Evolutionary conservation across 2,329 filamentous ascomycete genomes (phyloP), one percentile per base, ranked within the genome.

Genomic region (Fusarium palustre): DNA sequence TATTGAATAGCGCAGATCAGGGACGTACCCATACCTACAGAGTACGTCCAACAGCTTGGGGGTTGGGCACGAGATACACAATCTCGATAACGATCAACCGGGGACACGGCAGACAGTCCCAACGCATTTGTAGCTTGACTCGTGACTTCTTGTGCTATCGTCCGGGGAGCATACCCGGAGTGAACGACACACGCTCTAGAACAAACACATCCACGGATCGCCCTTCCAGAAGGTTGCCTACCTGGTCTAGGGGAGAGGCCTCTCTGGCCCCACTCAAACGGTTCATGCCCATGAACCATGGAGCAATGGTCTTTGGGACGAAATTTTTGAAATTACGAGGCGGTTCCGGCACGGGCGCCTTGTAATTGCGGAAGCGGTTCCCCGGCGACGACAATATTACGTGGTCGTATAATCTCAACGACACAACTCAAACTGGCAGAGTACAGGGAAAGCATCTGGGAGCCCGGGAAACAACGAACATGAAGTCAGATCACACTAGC

Each of bases 251-350:
- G 58, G 61, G 57, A 65, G 62, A 64, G 68, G 64, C 69, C 61
- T 63, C 66, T 60, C 38, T 47, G 59, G 53, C 55, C 38, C 72
- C 71, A 74, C 72, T 63, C 45, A 62, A 54, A 54, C 38, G 55
- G 43, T 55, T 62, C 55, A 71, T 55, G 52, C 18, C 15, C 31
- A 47, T 49, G 62, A 73, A 71, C 64, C 58, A 59, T 70, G 73
- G 31, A 55, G 22, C 53, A 48, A 48, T 55, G 43, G 64, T 68
- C 60, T 54, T 71, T 74, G 59, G 42, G 68, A 72, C 55, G 59
- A 68, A 72, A 71, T 63, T 50, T 55, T 71, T 76, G 65, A 77
- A 76, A 77, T 78, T 76, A 77, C 68, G 63, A 55, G 58, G 63
- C 70, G 69, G 68, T 63, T 66, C 55, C 48, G 50, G 66, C 63